Conservation (phyloP, 371 early-diverging fungal species). For the Sporodiniella umbellata region DNA sequence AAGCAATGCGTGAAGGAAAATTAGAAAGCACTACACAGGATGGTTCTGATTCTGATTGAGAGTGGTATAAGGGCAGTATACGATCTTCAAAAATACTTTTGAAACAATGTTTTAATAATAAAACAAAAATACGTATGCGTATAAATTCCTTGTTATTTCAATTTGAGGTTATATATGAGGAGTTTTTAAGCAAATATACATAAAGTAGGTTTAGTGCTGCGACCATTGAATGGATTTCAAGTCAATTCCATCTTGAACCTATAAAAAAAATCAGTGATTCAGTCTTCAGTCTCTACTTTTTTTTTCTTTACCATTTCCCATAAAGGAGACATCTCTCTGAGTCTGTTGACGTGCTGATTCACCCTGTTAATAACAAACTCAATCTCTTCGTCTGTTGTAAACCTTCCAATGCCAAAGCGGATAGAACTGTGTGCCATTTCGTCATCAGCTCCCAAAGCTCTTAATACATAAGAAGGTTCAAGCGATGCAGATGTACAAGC, state of each 20-base stretch:
- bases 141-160: too few relatives aligned
- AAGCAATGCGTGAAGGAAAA: constrained; percentile 45
- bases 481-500: constrained; percentile 99
- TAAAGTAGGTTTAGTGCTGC: constrained; percentile 62
- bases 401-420: constrained; percentile 98
- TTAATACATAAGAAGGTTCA: constrained; percentile 98
- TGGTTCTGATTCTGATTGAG: constrained; percentile 11
- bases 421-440: constrained; percentile 99
- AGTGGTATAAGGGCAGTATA: not conserved
- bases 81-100: too few relatives aligned
- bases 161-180: too few relatives aligned
- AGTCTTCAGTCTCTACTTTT: not conserved
- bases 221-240: constrained; percentile 91
- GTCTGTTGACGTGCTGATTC: constrained; percentile 83
- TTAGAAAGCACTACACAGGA: constrained; percentile 25
- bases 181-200: too few relatives aligned
- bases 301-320: constrained; percentile 90
- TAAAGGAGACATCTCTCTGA: constrained; percentile 98
- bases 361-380: constrained; percentile 90
- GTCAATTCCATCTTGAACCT: constrained; percentile 90
- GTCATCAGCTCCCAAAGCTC: constrained; percentile 98
- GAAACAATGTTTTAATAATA: too few relatives aligned
- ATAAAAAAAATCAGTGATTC: constrained; percentile 10
- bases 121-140: too few relatives aligned
- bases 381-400: constrained; percentile 97